Evolutionary conservation across 495 filamentous ascomycete genomes (phyloP).

Genomic region (Penicillium taxi): DNA sequence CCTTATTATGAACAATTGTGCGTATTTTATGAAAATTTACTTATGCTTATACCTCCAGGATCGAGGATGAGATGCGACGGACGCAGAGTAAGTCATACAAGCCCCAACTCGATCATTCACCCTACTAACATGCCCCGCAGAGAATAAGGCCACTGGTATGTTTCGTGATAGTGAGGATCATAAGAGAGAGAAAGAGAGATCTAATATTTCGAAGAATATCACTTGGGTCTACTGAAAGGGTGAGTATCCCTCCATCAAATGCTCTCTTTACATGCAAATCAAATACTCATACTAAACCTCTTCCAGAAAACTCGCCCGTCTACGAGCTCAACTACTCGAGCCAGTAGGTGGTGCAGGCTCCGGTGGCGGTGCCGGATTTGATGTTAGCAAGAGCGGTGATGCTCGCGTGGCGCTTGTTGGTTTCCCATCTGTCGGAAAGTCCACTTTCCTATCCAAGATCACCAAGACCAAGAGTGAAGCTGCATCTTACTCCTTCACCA

Average conservation of each 20-base stretch:
- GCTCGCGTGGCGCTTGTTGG: constrained; percentile 95
- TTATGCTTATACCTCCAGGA: constrained; percentile 48
- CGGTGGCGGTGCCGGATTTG: constrained; percentile 76
- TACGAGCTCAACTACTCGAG: constrained; percentile 92
- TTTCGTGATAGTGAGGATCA: no score
- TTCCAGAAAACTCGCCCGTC: constrained; percentile 83
- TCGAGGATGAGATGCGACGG: constrained; percentile 98
- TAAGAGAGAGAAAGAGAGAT: no score
- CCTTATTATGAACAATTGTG: neutral
- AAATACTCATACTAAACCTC: neutral
- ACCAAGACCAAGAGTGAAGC: constrained; percentile 98
- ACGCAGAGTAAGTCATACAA: constrained; percentile 70
- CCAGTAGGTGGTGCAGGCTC: constrained; percentile 69
- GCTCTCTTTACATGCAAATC: neutral
- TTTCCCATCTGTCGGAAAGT: constrained; percentile 98
- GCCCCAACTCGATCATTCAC: constrained; percentile 15
- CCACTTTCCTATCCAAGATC: constrained; percentile 96
- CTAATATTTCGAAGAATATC: constrained; percentile 66
- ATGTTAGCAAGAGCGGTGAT: constrained; percentile 95
- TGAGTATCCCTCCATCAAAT: constrained; percentile 28
- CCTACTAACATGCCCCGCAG: constrained; percentile 47
- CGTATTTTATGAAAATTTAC: no score
- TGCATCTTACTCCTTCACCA: constrained; percentile 96
- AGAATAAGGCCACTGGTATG: constrained; percentile 98
- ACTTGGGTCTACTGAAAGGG: constrained; percentile 97